Evolutionary conservation across 495 filamentous ascomycete genomes (phyloP).

Genomic region (Penicillium pancosmium): DNA sequence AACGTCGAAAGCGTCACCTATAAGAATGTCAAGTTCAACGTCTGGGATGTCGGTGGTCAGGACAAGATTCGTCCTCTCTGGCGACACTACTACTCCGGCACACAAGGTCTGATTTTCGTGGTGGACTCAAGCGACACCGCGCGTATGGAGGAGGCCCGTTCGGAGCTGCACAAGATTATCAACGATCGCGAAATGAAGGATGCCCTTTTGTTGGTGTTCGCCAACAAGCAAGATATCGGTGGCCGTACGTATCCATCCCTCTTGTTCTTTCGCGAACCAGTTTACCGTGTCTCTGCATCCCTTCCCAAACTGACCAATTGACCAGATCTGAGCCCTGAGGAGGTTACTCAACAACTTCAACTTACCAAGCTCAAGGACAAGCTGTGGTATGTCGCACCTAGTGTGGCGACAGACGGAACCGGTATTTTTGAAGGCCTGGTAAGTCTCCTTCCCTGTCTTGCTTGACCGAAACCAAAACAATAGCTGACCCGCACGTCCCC

Average conservation of each 20-base stretch:
- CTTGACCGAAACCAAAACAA: slow-evolving; percentile 13
- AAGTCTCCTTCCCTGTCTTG: slow-evolving; percentile 33
- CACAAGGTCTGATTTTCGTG: slow-evolving; percentile 97
- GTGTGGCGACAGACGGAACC: slow-evolving; percentile 90
- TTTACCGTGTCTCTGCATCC: not conserved
- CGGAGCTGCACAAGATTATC: slow-evolving; percentile 92
- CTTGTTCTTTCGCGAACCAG: not conserved
- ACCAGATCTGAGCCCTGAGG: slow-evolving; percentile 80
- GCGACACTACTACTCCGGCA: slow-evolving; percentile 98
- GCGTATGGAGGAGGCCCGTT: slow-evolving; percentile 86
- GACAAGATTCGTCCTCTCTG: slow-evolving; percentile 98
- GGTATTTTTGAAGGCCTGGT: slow-evolving; percentile 93
- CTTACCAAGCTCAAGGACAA: slow-evolving; percentile 86
- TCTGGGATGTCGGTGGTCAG: slow-evolving; percentile 99
- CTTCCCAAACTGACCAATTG: slow-evolving; percentile 18
- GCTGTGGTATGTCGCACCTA: slow-evolving; percentile 95
- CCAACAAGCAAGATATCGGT: slow-evolving; percentile 94
- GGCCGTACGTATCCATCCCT: slow-evolving; percentile 63
- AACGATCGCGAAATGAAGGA: slow-evolving; percentile 99
- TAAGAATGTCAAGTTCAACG: slow-evolving; percentile 99
- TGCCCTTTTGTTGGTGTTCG: slow-evolving; percentile 88
- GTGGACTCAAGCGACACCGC: slow-evolving; percentile 88
- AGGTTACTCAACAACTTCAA: slow-evolving; percentile 83
- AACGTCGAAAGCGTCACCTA: slow-evolving; percentile 99
- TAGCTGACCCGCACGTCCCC: slow-evolving; percentile 23